Conservation (phyloP, 2,329 filamentous ascomycete species). For the Phoma sp. region DNA sequence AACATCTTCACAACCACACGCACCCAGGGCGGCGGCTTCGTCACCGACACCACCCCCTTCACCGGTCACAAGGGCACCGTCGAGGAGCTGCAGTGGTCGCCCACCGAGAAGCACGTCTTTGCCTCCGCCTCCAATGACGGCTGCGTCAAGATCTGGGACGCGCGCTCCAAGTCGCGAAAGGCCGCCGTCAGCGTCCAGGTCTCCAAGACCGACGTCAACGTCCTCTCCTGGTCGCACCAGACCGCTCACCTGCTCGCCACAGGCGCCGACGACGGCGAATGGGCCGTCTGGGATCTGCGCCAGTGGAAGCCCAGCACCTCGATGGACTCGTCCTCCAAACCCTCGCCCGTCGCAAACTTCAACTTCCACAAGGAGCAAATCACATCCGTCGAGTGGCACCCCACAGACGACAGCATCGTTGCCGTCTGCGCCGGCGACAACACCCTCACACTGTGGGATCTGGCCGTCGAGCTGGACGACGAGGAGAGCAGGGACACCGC, state of each 20-base stretch:
- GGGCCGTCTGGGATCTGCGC: conserved; percentile 95
- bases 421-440: conserved; percentile 91
- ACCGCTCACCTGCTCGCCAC: conserved; percentile 90
- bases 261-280: conserved; percentile 90
- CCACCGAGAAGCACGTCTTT: conserved; percentile 90
- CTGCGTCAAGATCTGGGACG: conserved; percentile 94
- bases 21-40: conserved; percentile 86
- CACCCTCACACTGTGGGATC: conserved; percentile 94
- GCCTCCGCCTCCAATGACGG: conserved; percentile 93
- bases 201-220: conserved; percentile 87
- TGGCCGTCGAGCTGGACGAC: conserved; percentile 95
- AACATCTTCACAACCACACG: conserved; percentile 87
- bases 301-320: conserved; percentile 80
- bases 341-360: conserved; percentile 89
- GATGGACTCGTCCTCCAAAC: conserved; percentile 57
- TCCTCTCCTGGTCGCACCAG: conserved; percentile 91
- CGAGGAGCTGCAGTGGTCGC: conserved; percentile 97
- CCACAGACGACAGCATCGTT: conserved; percentile 93
- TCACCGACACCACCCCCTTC: conserved; percentile 83
- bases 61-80: conserved; percentile 83
- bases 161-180: conserved; percentile 85
- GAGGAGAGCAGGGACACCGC: conserved; percentile 93
- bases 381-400: conserved; percentile 96
- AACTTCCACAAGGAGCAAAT: conserved; percentile 96
- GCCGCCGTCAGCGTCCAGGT: conserved; percentile 88